Evolutionary conservation across 331 rosid genomes (phyloP).

Genomic region (Dryas integrifolia): DNA sequence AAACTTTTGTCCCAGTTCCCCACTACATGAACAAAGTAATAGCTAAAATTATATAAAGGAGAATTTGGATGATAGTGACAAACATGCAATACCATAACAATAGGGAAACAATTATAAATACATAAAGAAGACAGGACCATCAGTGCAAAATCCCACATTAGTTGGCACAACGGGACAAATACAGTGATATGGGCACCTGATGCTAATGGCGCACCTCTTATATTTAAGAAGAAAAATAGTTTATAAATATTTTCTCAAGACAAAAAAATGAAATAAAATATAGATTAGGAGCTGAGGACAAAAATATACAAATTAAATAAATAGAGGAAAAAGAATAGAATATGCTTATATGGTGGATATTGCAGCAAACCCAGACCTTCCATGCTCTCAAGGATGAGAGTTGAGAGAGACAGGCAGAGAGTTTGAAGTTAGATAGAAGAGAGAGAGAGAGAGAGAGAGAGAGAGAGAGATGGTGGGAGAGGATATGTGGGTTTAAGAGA

Average conservation of each 20-base stretch:
- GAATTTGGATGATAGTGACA: neutral
- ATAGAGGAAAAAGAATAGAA: conserved; percentile 19
- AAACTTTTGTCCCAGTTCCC: neutral
- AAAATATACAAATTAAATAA: conserved; percentile 8
- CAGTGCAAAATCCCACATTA: conserved; percentile 14
- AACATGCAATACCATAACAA: conserved; percentile 14
- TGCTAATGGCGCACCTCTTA: conserved; percentile 19
- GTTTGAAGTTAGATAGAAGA: conserved; percentile 14
- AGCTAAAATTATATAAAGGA: neutral
- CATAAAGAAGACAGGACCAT: neutral
- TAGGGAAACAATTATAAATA: conserved; percentile 17
- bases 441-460: conserved; percentile 16
- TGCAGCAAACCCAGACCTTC: conserved; percentile 47
- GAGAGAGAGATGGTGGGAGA: conserved; percentile 27
- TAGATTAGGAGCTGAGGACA: conserved; percentile 13
- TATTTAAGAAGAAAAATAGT: neutral
- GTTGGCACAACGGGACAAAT: conserved; percentile 29
- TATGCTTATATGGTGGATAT: conserved; percentile 36
- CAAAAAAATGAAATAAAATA: neutral
- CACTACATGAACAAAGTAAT: neutral
- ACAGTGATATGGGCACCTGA: conserved; percentile 36
- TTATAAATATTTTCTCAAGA: neutral
- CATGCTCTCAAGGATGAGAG: conserved; percentile 41
- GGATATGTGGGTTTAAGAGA: conserved; percentile 40
- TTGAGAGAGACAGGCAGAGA: conserved; percentile 34